Base-by-base conservation (phyloP, 768 basidiomycete genomes). In the Pulveroboletus ravenelii region DNA sequence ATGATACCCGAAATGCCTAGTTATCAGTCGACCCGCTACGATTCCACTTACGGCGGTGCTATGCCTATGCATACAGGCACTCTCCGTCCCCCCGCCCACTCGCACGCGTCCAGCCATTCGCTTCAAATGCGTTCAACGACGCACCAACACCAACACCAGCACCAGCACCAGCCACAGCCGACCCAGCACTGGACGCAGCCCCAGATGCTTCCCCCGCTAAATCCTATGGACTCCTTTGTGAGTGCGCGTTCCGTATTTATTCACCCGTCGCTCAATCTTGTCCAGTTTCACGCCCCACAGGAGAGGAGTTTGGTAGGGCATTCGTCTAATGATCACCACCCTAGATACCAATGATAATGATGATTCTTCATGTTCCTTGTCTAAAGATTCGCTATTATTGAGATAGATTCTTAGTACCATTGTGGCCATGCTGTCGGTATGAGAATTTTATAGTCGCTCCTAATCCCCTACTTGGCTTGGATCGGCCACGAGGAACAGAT, bases 201-300 rank as follows among this genome's bases (percentile, higher is more conserved):
- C 35, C 66, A 67, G 15, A 62, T 77, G 53, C 59, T 75, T 48
- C 64, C 73, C 25, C 72, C 78, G 17, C 57, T 77, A 45, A 78
- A 83, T 57, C 72, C 78, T 13, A 73, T 84, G 62, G 82, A 87
- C 41, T 66, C 84, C 50, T 88, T 80, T 65, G 87, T 89, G 67
- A 72, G 84, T 71, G 31, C 45, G 41, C 17, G 3, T 32, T 39
- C 42, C 50, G 41, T 20, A 46, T 4, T 12, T 17, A 41, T 48
- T 55, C 20, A 23, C 23, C 45, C 39, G 38, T 51, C 44, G 41
- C 56, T 63, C 44, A 55, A 49, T 31, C 29, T n/a, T 12, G 6
- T 13, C 27, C 29, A 62, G 59, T 62, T 52, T 63, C 55, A 69
- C 64, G 48, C 62, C 66, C 53, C 62, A 36, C 78, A 78, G 63